Percentiles rank a stretch among this genome's conserved stretches.
These are phyloP conservation scores for Silene uniflora DNA, from an alignment of 148 eudicot genomes.

Conservation along the genomic window DNA sequence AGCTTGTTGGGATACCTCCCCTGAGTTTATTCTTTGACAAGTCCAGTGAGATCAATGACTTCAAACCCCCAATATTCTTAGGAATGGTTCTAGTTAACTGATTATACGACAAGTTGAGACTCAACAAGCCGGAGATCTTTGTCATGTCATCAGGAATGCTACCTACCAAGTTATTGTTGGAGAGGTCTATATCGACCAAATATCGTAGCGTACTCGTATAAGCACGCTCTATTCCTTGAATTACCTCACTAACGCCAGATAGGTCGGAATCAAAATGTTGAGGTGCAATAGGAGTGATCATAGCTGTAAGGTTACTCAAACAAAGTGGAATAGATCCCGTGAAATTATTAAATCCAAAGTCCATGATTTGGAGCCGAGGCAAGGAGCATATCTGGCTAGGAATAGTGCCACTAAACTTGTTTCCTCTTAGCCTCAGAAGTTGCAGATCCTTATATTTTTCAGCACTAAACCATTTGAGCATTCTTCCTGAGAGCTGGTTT, in stretches of 20 bases:
- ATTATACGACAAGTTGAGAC: slow-evolving; percentile 25
- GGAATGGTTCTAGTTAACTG: slow-evolving; percentile 19
- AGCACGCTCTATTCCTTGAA: slow-evolving; percentile 17
- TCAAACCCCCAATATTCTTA: slow-evolving; percentile 11
- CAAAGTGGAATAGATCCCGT: slow-evolving; percentile 12
- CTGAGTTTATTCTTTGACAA: slow-evolving; percentile 20
- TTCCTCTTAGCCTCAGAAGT: too few relatives aligned
- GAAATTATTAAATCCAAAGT: slow-evolving; percentile 1
- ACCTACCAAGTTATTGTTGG: slow-evolving; percentile 24
- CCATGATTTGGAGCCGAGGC: too few relatives aligned
- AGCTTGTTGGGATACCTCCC: too few relatives aligned
- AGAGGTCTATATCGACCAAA: slow-evolving; percentile 24
- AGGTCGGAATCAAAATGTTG: too few relatives aligned
- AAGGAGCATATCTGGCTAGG: too few relatives aligned
- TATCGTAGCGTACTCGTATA: slow-evolving; percentile 9
- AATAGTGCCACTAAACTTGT: too few relatives aligned
- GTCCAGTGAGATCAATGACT: too few relatives aligned
- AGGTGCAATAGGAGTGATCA: not conserved
- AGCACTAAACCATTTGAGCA: too few relatives aligned
- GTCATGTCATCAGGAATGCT: slow-evolving; percentile 20
- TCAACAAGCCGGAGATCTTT: too few relatives aligned
- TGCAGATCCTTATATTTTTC: too few relatives aligned
- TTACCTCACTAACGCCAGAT: not conserved
- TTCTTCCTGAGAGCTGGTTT: too few relatives aligned
- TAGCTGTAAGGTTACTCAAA: slow-evolving; percentile 3